Base-by-base conservation (phyloP, 176 grass and related monocot genomes). In the Triticum urartu region DNA sequence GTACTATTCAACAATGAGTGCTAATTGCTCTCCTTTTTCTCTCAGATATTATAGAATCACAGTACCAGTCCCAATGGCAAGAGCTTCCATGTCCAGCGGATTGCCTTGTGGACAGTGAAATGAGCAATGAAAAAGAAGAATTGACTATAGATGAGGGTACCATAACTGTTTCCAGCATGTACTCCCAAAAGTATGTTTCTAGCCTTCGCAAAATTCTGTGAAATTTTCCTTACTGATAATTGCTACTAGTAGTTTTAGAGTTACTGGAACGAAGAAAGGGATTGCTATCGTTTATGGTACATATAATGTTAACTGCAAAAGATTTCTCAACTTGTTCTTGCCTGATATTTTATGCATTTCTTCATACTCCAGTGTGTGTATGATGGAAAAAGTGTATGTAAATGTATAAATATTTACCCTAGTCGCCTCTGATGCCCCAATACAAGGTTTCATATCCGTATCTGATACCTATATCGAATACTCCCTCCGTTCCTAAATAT, bases 101-200 rank as follows among this genome's bases (percentile, higher is more conserved):
- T 78, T 87, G 86, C 64, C 71, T 83, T 48, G 76, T 88, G 21
- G 77, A 81, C 72, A 72, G 72, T 83, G 89, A 91, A 54, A 84
- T 88, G 26, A 84, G 75, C 59, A 84, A 82, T 72, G 89, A 89
- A 40, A 89, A 91, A 70, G 89, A 93, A 62, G 92, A 89, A 50
- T 47, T 94, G 68, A 77, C 87, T 38, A 94, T 94, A 84, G 92
- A 94, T 85, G 92, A 94, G 83, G 92, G 92, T 54, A 94, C 92
- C 75, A 89, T 94, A 67, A 87, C 79, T 48, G 35, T 94, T 39
- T 94, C 92, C 80, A 94, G 89, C 56, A 30, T 94, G 30, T 94
- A 94, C 75, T 89, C 89, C 32, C 86, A 94, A 83, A 88, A 91
- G 92, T 94, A 65, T 81, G 83, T 88, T 48, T 39, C 62, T 77